Base-by-base conservation (phyloP, 2,329 filamentous ascomycete species). In the Cadophora sp. region DNA sequence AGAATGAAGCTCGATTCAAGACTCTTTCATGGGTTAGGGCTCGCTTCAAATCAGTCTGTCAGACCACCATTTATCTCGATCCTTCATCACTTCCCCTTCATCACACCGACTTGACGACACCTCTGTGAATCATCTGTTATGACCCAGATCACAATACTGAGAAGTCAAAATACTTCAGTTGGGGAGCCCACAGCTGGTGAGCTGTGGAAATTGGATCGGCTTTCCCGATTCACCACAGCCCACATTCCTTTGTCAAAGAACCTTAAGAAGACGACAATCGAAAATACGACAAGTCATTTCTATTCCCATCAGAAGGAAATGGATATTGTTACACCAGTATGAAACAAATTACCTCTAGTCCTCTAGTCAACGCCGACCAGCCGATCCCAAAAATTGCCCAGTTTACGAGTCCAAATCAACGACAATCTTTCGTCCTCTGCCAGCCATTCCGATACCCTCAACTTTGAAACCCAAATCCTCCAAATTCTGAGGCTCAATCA, bases 391-490 rank as follows among this genome's bases (percentile, higher is more conserved):
- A 40, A 2, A 14, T 9, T 37, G 31, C 31, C n/a, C 31, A 40
- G 24, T 24, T 29, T 43, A 62, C 24, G 61, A 63, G 46, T 63
- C 61, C 46, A 63, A 37, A 26, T 53, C 61, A 53, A 63, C 61
- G 19, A 51, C 46, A 53, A 53, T 40, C 27, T 51, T 31, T 27
- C 61, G 61, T 48, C 46, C 61, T 48, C 61, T 63, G 7, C 59
- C 63, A 14, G 71, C 69, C 62, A 53, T 73, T 34, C 73, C 73
- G 43, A 73, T 68, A 5, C 66, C 59, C 46, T 73, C 68, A 64
- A 74, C 64, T 26, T 68, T 65, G 12, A 79, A 75, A 1, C 78
- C 79, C 9, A 79, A 71, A 16, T 65, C 68, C 64, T 75, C 72
- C 62, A 80, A 68, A 31, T 66, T 72, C 40, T 59, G 68, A 8